A percentile compares a stretch with the other conserved stretches of the same genome.
Conservation (phyloP, 345 rosid species). For the Salix dunnii region DNA sequence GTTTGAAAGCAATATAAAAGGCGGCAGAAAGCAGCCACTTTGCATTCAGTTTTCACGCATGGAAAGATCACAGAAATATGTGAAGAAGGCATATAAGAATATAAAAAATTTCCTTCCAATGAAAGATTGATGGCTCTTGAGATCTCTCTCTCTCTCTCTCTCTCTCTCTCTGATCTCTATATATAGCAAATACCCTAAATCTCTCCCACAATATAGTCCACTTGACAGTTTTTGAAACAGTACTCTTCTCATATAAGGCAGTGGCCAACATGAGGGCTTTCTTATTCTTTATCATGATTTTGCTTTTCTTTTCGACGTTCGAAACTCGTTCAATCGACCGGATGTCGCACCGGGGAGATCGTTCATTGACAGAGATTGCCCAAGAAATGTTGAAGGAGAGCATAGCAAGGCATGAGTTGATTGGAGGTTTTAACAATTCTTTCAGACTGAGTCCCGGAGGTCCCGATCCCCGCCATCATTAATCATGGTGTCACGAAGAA, state of each 20-base stretch:
- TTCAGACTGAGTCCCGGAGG: constrained; percentile 60
- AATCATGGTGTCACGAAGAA: background rate
- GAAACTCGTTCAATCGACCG: constrained; percentile 30
- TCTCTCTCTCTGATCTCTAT: too few relatives aligned
- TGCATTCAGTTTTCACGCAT: background rate
- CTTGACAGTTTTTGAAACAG: too few relatives aligned
- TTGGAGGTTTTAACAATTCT: constrained; percentile 25
- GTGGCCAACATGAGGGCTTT: constrained; percentile 24
- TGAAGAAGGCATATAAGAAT: background rate
- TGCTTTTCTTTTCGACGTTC: constrained; percentile 27
- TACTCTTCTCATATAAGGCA: background rate
- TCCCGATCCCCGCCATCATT: constrained; percentile 63
- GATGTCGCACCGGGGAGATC: constrained; percentile 10
- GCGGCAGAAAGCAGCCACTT: background rate
- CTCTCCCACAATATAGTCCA: background rate
- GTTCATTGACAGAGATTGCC: constrained; percentile 40
- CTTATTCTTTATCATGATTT: constrained; percentile 26
- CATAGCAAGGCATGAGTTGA: constrained; percentile 28
- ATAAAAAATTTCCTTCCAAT: too few relatives aligned
- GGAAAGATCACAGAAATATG: too few relatives aligned
- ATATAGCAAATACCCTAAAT: background rate
- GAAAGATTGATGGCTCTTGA: background rate
- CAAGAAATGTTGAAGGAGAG: constrained; percentile 42
- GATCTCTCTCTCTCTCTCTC: background rate
- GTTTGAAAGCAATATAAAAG: background rate